Evolutionary conservation across 2,329 filamentous ascomycete genomes (phyloP).

Genomic region (Pseudophaeomoniella oleicola): DNA sequence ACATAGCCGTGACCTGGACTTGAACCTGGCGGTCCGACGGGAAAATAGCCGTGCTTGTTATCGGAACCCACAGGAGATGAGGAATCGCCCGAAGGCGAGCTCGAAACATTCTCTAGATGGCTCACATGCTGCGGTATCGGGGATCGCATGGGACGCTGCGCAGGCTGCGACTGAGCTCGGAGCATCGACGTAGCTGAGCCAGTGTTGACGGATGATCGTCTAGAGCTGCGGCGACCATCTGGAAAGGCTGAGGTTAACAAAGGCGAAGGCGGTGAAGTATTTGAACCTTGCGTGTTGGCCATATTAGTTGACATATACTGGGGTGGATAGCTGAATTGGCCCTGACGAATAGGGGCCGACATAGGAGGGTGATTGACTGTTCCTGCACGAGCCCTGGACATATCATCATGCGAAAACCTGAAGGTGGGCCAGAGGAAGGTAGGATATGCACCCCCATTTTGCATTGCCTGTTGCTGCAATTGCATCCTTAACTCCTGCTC

Average conservation of each 20-base stretch:
- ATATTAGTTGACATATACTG: constrained; percentile 22
- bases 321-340: constrained; percentile 17
- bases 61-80: constrained; percentile 10
- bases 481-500: constrained; percentile 34
- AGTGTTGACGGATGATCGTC: constrained; percentile 28
- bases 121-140: constrained; percentile 17
- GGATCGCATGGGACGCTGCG: constrained; percentile 24
- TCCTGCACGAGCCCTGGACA: constrained; percentile 20
- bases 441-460: background rate
- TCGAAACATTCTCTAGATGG: constrained; percentile 18
- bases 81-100: constrained; percentile 16
- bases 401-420: constrained; percentile 17
- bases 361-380: constrained; percentile 21
- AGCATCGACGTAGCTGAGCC: constrained; percentile 25
- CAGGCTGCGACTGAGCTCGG: constrained; percentile 35
- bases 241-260: constrained; percentile 22
- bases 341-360: constrained; percentile 17
- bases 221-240: constrained; percentile 28
- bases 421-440: background rate
- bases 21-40: constrained; percentile 3
- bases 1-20: background rate
- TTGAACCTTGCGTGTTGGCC: constrained; percentile 20
- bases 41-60: constrained; percentile 4
- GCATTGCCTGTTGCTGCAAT: constrained; percentile 28
- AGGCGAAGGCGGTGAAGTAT: constrained; percentile 32